Evolutionary conservation across 148 eudicot genomes (phyloP), one percentile per base, ranked within the genome.

Genomic region (Vaccinium vitisidaea): DNA sequence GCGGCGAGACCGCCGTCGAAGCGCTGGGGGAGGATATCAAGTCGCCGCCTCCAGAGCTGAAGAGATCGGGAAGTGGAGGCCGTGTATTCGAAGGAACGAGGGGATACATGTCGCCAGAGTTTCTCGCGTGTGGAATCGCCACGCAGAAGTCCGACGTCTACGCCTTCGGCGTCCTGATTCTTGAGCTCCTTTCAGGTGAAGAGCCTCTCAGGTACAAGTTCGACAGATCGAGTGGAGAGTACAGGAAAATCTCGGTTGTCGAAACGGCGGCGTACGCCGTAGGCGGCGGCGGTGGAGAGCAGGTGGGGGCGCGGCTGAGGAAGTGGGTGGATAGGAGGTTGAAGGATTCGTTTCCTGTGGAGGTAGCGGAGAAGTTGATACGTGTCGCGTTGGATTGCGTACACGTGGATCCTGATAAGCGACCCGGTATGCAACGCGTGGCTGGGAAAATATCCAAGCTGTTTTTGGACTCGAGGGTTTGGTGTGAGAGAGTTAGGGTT

Each of bases 21-120:
- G 25, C 14, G 53, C 81, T 83, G 32, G 75, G 65, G 19, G 11
- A 71, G 4, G n/a, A 5, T n/a, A 19, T 67, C n/a, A 18, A 27
- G 8, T 79, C 84, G 49, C 63, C 82, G 27, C 63, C 78, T 27
- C 27, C 49, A 65, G 82, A 80, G 19, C 53, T 84, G 32, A 71
- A 19, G 80, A 23, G 80, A 77, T 50, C 80, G 80, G 80, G 85
- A 86, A 91, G 6, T 81, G 82, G 46, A 91, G 93, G 77, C 52
- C 27, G 23, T 19, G 16, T 4, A 43, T 89, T 95, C 81, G 90
- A 90, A 65, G 98, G 98, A 12, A 91, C 92, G 11, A 88, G 87
- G 69, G 98, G 96, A 25, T 95, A 95, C 80, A 95, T 95, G 98
- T 86, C 98, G 71, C 96, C 96, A n/a, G 98, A 95, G 87, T 92